These are phyloP conservation scores for Tuber aestivum DNA, from an alignment of 495 filamentous ascomycete genomes.

Conservation along the genomic window DNA sequence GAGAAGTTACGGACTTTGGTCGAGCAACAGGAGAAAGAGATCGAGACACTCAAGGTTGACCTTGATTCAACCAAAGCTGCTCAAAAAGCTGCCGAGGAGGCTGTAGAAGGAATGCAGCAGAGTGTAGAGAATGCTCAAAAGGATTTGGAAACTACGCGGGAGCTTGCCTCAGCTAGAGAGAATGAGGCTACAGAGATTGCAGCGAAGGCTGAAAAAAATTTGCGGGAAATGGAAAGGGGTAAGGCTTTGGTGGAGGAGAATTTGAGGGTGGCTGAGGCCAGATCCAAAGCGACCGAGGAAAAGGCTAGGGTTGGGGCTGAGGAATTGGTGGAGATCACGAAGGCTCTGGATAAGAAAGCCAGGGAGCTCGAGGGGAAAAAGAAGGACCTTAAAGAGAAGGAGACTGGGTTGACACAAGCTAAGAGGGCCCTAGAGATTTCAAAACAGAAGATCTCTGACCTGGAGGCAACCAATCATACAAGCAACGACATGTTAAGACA, in stretches of 20 bases:
- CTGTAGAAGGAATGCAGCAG: slow-evolving; percentile 50
- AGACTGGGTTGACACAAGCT: slow-evolving; percentile 10
- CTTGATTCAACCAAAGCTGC: slow-evolving; percentile 50
- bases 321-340: slow-evolving; percentile 13
- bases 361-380: slow-evolving; percentile 16
- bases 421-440: neutral
- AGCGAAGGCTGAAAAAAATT: slow-evolving; percentile 16
- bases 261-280: slow-evolving; percentile 23
- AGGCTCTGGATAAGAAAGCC: slow-evolving; percentile 10
- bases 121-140: slow-evolving; percentile 45
- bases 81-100: slow-evolving; percentile 53
- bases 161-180: slow-evolving; percentile 36
- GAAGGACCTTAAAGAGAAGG: slow-evolving; percentile 22
- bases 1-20: slow-evolving; percentile 60
- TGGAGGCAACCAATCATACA: neutral
- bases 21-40: slow-evolving; percentile 58
- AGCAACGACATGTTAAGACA: neutral
- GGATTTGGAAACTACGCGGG: slow-evolving; percentile 43
- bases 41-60: slow-evolving; percentile 58
- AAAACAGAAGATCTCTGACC: neutral
- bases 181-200: slow-evolving; percentile 35
- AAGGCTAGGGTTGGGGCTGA: slow-evolving; percentile 44
- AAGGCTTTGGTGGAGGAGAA: slow-evolving; percentile 19
- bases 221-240: slow-evolving; percentile 22
- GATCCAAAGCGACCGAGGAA: slow-evolving; percentile 30